Evolutionary conservation across 2,329 filamentous ascomycete genomes (phyloP).

Genomic region (Aspergillus aculeatinus): DNA sequence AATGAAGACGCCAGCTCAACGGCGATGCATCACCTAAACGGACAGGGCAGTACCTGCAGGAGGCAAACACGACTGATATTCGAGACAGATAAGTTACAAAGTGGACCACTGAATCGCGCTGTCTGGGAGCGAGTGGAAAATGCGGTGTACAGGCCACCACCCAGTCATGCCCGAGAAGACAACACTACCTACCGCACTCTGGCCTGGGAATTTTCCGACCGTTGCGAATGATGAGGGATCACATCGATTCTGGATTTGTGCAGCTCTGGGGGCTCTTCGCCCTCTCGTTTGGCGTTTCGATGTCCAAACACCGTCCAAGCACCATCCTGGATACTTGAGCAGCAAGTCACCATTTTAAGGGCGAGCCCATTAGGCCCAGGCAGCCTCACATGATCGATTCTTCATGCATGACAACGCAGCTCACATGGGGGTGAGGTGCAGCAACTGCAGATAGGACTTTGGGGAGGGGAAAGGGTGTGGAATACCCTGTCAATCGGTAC

Average conservation of each 20-base stretch:
- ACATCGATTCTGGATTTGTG: background rate
- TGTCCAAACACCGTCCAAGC: background rate
- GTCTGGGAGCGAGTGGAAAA: constrained; percentile 15
- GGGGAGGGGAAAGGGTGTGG: background rate
- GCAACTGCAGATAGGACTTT: constrained; percentile 2
- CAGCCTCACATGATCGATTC: constrained; percentile 35
- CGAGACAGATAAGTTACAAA: constrained; percentile 2
- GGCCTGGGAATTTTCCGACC: constrained; percentile 5
- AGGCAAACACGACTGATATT: constrained; percentile 17
- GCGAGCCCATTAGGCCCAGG: constrained; percentile 7
- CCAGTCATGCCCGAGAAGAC: background rate
- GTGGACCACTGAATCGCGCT: constrained; percentile 14
- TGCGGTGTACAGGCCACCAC: constrained; percentile 20
- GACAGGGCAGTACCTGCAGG: constrained; percentile 20
- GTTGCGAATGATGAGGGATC: constrained; percentile 3
- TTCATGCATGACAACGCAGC: constrained; percentile 36
- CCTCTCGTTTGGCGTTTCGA: background rate
- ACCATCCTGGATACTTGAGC: background rate
- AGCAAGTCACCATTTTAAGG: constrained; percentile 9
- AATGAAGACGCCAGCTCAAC: constrained; percentile 18
- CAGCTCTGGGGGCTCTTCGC: background rate
- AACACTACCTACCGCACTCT: background rate
- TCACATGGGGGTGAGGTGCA: constrained; percentile 16
- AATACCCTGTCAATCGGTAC: background rate
- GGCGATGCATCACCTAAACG: constrained; percentile 19